Conservation (phyloP, 2,329 filamentous ascomycete species). For the Dactylellina haptotyla region DNA sequence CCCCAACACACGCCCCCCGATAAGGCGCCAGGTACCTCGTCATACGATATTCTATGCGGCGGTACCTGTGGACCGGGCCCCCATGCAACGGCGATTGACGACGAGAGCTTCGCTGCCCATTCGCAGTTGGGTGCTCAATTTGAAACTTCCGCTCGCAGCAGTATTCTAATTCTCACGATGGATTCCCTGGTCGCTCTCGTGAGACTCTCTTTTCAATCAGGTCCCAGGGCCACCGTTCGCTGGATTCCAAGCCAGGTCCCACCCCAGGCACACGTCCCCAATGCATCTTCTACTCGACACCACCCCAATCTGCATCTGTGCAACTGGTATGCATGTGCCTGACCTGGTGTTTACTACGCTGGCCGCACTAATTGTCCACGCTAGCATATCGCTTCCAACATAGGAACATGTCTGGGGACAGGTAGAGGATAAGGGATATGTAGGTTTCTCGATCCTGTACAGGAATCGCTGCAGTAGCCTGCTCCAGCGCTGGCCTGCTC, state of each 20-base stretch:
- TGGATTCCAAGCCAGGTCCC: neutral
- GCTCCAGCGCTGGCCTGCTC: no score
- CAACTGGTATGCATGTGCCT: no score
- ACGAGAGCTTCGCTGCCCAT: neutral
- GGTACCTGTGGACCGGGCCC: neutral
- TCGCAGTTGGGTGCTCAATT: conserved; percentile 28
- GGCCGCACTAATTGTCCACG: no score
- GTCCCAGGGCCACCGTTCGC: neutral
- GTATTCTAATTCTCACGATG: conserved; percentile 11
- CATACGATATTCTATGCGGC: neutral
- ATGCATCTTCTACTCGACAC: no score
- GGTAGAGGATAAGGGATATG: no score
- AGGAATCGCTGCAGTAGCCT: no score
- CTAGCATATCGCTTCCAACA: no score
- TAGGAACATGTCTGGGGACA: no score
- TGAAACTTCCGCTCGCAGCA: conserved; percentile 51
- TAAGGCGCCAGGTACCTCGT: conserved; percentile 16
- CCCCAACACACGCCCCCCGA: neutral
- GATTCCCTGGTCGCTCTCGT: neutral
- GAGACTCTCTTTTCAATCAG: neutral
- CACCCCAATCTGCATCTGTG: no score
- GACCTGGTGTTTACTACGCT: no score
- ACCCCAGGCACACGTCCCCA: neutral
- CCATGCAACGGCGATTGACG: neutral
- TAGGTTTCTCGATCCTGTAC: no score